A percentile compares a stretch with the other conserved stretches of the same genome.
phyloP scores from a whole-genome alignment of 768 basidiomycete genomes.

The Cystobasidium ongulense region DNA sequence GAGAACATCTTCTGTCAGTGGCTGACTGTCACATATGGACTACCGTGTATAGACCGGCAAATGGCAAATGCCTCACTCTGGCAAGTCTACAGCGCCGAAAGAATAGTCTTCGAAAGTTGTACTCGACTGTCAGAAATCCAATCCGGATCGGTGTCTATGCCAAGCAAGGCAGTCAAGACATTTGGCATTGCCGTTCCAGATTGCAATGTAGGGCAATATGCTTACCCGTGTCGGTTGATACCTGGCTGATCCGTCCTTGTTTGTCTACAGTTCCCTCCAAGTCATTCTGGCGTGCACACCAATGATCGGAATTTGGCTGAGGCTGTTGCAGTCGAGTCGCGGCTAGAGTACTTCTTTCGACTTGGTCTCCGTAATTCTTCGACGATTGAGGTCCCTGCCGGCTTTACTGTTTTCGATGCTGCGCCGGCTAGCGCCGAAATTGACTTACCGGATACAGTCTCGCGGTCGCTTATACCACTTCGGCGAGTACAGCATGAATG shows the following conservation, averaged over 20 bases:
- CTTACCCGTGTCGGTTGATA: background rate
- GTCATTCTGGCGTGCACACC: background rate
- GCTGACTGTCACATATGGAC: background rate
- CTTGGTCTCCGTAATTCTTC: slow-evolving; percentile 7
- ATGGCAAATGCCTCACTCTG: slow-evolving; percentile 3
- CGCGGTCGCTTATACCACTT: background rate
- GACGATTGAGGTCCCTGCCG: slow-evolving; percentile 2
- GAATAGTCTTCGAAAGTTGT: slow-evolving; percentile 14
- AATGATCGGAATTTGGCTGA: background rate
- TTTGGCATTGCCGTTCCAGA: slow-evolving; percentile 11
- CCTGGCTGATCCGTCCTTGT: background rate
- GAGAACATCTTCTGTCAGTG: background rate
- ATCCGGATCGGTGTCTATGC: background rate
- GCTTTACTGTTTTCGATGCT: slow-evolving; percentile 7
- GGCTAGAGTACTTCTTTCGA: slow-evolving; percentile 1
- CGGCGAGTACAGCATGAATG: background rate
- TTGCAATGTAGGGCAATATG: background rate
- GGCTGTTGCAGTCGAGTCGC: slow-evolving; percentile 2
- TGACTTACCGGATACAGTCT: background rate
- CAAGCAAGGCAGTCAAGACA: background rate
- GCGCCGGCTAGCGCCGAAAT: background rate
- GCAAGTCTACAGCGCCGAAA: slow-evolving; percentile 16
- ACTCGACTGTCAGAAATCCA: background rate
- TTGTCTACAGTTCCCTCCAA: background rate
- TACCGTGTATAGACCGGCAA: background rate